These are phyloP conservation scores for Cordyceps cateniannulata DNA, from an alignment of 2,329 filamentous ascomycete species.

Conservation along the genomic window DNA sequence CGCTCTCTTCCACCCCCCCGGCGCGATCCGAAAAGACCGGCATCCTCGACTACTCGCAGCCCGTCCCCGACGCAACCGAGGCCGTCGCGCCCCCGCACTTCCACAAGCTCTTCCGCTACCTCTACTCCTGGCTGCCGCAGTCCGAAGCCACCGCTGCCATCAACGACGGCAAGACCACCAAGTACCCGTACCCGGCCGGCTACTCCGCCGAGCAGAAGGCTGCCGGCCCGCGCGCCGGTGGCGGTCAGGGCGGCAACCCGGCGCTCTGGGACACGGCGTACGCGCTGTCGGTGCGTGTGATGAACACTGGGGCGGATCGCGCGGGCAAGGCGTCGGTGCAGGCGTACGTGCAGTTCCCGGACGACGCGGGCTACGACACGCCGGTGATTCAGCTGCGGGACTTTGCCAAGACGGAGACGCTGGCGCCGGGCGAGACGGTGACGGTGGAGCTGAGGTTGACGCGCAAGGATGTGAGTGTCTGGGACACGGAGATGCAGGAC, in stretches of 20 bases:
- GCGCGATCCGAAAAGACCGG: constrained; percentile 29
- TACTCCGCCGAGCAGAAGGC: constrained; percentile 47
- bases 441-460: constrained; percentile 54
- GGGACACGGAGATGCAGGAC: constrained; percentile 61
- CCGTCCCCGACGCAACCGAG: constrained; percentile 45
- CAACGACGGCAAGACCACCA: constrained; percentile 25
- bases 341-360: constrained; percentile 39
- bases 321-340: constrained; percentile 41
- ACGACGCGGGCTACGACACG: constrained; percentile 46
- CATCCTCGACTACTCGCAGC: constrained; percentile 40
- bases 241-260: constrained; percentile 63
- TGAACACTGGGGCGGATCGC: constrained; percentile 42
- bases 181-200: constrained; percentile 58
- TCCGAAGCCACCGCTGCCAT: constrained; percentile 35
- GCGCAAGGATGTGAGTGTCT: constrained; percentile 66
- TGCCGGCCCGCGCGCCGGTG: constrained; percentile 55
- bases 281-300: constrained; percentile 37
- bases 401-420: constrained; percentile 58
- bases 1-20: constrained; percentile 34
- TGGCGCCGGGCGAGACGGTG: constrained; percentile 47
- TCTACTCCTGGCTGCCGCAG: constrained; percentile 59
- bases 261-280: constrained; percentile 51
- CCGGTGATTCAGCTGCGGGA: constrained; percentile 62
- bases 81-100: constrained; percentile 55
- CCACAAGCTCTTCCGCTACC: constrained; percentile 54